Base-by-base conservation (phyloP, 78 protist species). In the Dictyostelium firmibasis region DNA sequence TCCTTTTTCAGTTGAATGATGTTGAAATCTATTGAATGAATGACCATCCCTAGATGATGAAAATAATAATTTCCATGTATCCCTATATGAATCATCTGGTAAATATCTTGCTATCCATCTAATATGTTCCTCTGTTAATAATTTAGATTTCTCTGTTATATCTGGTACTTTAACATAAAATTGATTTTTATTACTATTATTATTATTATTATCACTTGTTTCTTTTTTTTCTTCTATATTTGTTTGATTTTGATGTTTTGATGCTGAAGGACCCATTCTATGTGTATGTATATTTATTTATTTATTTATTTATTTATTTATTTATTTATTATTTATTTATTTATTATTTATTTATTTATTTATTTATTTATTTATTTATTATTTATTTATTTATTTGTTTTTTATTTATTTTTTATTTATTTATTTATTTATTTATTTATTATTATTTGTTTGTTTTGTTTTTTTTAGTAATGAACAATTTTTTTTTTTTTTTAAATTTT, bases 31-130 rank as follows among this genome's bases (percentile, higher is more conserved):
- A 79, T 88, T 88, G 35, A 38, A 88, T 38, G 85, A 77, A 41
- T 88, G 93, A 18, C 93, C 93, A 88, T 88, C 36, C 14, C 29
- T 57, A 11, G 85, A 62, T 38, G 93, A 88, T 14, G 85, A 79
- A 43, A 79, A 88, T 18, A 88, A 31, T 44, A 88, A 43, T 23
- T 38, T 36, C 93, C 93, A 88, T n/a, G 35, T 50, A 1, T 60
- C 41, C 43, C 86, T 76, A 88, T 78, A 88, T 4, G 70, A 60
- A 41, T 88, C 81, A 62, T 35, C 18, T 41, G 93, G 93, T 64
- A 88, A 35, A 44, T 88, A 64, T 27, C 38, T 88, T 16, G 78
- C 10, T 25, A 88, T 60, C 13, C 20, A 57, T 29, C 53, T 78
- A 23, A 86, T 77, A 27, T 18, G 16, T 50, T 86, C 85, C 0